These are phyloP conservation scores for Kazachstania sp. DNA, from an alignment of 1,139 yeast genomes.

Conservation along the genomic window DNA sequence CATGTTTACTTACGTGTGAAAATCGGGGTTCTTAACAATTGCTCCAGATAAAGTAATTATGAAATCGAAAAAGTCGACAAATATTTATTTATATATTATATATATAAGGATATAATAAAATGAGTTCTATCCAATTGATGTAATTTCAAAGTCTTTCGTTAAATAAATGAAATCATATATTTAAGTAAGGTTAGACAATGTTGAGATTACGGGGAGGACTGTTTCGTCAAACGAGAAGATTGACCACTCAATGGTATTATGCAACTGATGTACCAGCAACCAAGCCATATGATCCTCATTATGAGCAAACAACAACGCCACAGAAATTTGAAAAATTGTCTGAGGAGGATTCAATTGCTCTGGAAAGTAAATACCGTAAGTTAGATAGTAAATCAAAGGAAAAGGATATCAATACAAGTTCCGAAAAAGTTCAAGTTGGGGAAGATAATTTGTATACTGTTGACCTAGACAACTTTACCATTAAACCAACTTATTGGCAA, in stretches of 20 bases:
- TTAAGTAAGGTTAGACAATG: too few species aligned
- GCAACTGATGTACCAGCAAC: constrained; percentile 69
- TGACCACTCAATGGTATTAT: constrained; percentile 52
- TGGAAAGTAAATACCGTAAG: constrained; percentile 44
- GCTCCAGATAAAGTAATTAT: too few species aligned
- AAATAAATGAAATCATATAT: too few species aligned
- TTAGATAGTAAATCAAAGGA: constrained; percentile 12
- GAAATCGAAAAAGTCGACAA: too few species aligned
- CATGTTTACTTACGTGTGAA: too few species aligned
- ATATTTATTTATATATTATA: too few species aligned
- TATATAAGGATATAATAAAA: too few species aligned
- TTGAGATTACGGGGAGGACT: too few species aligned
- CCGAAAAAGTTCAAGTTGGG: constrained; percentile 48
- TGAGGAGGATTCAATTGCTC: constrained; percentile 46
- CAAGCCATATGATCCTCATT: constrained; percentile 55
- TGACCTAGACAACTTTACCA: constrained; percentile 43
- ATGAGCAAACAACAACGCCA: constrained; percentile 40
- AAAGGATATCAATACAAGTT: background rate
- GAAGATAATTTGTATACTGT: constrained; percentile 78
- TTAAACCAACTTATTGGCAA: constrained; percentile 77
- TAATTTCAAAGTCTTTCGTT: too few species aligned
- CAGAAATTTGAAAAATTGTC: constrained; percentile 65
- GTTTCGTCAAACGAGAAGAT: background rate
- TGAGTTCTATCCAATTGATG: too few species aligned
- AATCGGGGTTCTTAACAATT: too few species aligned